Evolutionary conservation across 495 filamentous ascomycete species (phyloP).

Genomic region (Platismatia glauca): DNA sequence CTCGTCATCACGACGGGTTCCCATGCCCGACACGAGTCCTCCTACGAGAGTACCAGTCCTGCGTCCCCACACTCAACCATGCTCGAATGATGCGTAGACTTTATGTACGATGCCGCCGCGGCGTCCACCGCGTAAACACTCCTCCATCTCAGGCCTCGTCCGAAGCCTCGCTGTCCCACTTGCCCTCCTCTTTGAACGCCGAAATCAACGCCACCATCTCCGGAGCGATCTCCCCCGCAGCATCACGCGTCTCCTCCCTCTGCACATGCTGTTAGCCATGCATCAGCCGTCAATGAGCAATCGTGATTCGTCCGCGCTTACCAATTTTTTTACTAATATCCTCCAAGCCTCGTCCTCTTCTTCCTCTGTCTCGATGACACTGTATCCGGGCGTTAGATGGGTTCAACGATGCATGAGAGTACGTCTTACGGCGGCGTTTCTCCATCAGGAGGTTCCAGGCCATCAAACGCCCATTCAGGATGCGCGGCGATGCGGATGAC

Average conservation of each 20-base stretch:
- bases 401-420: not conserved
- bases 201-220: not conserved
- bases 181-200: not conserved
- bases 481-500: not conserved
- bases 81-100: not conserved
- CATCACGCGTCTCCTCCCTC: not conserved
- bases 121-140: not conserved
- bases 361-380: not conserved
- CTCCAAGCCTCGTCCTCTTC: not conserved
- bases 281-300: not conserved
- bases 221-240: not conserved
- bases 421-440: not conserved
- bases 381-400: not conserved
- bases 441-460: not conserved
- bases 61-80: not conserved
- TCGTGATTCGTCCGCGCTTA: not conserved
- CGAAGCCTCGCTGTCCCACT: not conserved
- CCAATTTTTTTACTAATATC: not conserved
- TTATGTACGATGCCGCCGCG: not conserved
- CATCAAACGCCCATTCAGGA: not conserved
- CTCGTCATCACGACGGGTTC: not conserved
- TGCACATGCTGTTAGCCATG: not conserved
- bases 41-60: not conserved
- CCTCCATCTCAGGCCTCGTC: not conserved
- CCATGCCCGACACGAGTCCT: not conserved